These are phyloP conservation scores for Decorospora gaudefroyi DNA, from an alignment of 2,329 filamentous ascomycete species.

Conservation along the genomic window DNA sequence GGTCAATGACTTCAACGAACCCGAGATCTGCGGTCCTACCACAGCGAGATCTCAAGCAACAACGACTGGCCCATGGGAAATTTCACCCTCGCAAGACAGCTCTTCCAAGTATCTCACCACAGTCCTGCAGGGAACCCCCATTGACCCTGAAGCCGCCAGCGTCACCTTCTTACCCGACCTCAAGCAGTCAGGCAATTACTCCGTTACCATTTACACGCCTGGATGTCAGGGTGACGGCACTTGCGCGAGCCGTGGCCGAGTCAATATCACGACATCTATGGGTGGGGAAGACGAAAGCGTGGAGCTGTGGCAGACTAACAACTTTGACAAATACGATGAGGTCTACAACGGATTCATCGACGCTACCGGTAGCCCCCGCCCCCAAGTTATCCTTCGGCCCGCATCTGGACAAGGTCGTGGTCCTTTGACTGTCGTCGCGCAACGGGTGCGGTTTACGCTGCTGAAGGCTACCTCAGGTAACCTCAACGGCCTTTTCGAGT, in stretches of 20 bases:
- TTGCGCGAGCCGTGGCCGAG: constrained; percentile 75
- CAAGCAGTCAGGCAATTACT: constrained; percentile 87
- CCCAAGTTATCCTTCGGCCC: constrained; percentile 77
- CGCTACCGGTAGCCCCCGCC: constrained; percentile 74
- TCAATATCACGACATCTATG: constrained; percentile 79
- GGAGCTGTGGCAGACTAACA: constrained; percentile 84
- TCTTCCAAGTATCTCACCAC: constrained; percentile 77
- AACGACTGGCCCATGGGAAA: constrained; percentile 72
- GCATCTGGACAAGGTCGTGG: constrained; percentile 62
- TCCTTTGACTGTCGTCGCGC: constrained; percentile 79
- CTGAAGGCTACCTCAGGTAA: constrained; percentile 75
- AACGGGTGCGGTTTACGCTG: constrained; percentile 77
- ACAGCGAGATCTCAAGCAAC: constrained; percentile 64
- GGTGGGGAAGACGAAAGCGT: constrained; percentile 56
- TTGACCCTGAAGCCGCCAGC: constrained; percentile 62
- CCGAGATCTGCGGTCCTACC: constrained; percentile 69
- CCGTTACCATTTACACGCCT: constrained; percentile 87
- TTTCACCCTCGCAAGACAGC: constrained; percentile 69
- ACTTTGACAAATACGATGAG: constrained; percentile 95
- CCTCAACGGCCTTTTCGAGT: constrained; percentile 90
- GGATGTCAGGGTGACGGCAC: constrained; percentile 81
- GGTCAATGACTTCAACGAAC: constrained; percentile 85
- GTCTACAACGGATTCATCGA: constrained; percentile 88
- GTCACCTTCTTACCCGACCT: constrained; percentile 85
- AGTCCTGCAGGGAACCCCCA: constrained; percentile 61